phyloP scores from a whole-genome alignment of 495 filamentous ascomycete species.

The Staphylotrichum tortipilum region DNA sequence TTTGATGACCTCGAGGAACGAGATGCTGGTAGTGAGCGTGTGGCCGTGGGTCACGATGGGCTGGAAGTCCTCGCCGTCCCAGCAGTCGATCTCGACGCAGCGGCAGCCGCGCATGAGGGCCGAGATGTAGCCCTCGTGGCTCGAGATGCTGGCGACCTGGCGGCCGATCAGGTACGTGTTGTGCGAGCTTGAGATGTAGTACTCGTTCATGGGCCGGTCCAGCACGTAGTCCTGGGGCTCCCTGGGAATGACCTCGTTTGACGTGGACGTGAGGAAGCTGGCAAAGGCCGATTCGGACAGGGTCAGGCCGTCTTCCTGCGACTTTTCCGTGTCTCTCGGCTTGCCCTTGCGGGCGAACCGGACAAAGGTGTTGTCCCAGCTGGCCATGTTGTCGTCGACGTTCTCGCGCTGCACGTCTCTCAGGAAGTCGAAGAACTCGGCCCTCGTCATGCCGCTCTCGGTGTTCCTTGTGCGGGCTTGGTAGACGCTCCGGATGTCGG shows the following conservation, averaged over 20 bases:
- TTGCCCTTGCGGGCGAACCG: slow-evolving; percentile 60
- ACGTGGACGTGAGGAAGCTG: slow-evolving; percentile 64
- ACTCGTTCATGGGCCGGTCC: slow-evolving; percentile 85
- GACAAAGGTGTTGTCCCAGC: slow-evolving; percentile 68
- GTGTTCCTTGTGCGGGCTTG: slow-evolving; percentile 40
- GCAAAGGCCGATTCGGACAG: slow-evolving; percentile 72
- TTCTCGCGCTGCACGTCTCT: slow-evolving; percentile 65
- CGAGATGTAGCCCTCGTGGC: slow-evolving; percentile 86
- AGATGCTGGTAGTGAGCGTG: slow-evolving; percentile 78
- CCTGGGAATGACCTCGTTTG: slow-evolving; percentile 55
- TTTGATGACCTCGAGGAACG: slow-evolving; percentile 81
- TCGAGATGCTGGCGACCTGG: slow-evolving; percentile 81
- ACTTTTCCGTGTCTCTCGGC: slow-evolving; percentile 38
- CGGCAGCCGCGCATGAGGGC: slow-evolving; percentile 84
- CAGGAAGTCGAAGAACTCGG: slow-evolving; percentile 71
- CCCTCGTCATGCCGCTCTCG: slow-evolving; percentile 54
- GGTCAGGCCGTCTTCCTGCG: slow-evolving; percentile 33
- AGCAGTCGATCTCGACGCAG: slow-evolving; percentile 95
- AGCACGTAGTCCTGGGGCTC: slow-evolving; percentile 50
- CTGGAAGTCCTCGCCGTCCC: slow-evolving; percentile 81
- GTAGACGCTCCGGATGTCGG: slow-evolving; percentile 69
- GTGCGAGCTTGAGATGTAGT: slow-evolving; percentile 97
- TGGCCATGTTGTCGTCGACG: slow-evolving; percentile 50
- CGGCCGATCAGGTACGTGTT: slow-evolving; percentile 93
- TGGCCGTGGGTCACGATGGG: slow-evolving; percentile 84